Conservation (phyloP, 805 yeast species). For the Suhomyces canberraensis region DNA sequence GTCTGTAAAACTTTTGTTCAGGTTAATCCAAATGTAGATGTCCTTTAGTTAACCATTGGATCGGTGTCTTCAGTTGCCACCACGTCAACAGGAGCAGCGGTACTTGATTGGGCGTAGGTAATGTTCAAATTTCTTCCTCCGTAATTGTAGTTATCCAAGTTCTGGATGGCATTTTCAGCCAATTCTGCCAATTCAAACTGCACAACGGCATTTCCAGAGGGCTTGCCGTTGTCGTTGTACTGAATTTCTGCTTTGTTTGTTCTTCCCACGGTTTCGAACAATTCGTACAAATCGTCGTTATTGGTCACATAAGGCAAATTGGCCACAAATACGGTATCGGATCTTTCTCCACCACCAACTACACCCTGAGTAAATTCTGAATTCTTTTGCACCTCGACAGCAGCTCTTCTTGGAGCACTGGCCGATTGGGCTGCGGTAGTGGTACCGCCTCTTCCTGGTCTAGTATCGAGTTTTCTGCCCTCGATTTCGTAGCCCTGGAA, state of each 20-base stretch:
- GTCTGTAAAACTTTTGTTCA: too few relatives aligned
- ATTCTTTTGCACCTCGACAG: constrained; percentile 26
- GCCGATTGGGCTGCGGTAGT: neutral
- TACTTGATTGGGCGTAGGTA: constrained; percentile 66
- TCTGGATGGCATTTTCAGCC: constrained; percentile 72
- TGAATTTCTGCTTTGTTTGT: constrained; percentile 77
- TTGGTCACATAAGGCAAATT: constrained; percentile 92
- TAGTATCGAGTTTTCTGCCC: constrained; percentile 77
- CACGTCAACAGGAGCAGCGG: too few relatives aligned
- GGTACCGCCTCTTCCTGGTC: constrained; percentile 51
- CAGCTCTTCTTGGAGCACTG: constrained; percentile 13
- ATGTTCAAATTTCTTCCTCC: constrained; percentile 75
- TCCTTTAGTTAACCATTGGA: too few relatives aligned
- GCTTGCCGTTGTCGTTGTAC: constrained; percentile 52
- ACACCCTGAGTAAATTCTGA: constrained; percentile 67
- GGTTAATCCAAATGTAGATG: too few relatives aligned
- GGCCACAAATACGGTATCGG: constrained; percentile 54
- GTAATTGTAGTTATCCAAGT: constrained; percentile 75
- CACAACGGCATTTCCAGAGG: constrained; percentile 85
- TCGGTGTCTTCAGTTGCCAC: too few relatives aligned
- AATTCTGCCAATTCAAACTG: constrained; percentile 61
- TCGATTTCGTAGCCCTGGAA: constrained; percentile 68
- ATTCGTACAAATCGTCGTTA: constrained; percentile 75
- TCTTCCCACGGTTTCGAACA: constrained; percentile 80
- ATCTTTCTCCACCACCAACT: constrained; percentile 52